These are phyloP conservation scores for Amauroascus niger DNA, from an alignment of 2,329 filamentous ascomycete species.

Conservation along the genomic window DNA sequence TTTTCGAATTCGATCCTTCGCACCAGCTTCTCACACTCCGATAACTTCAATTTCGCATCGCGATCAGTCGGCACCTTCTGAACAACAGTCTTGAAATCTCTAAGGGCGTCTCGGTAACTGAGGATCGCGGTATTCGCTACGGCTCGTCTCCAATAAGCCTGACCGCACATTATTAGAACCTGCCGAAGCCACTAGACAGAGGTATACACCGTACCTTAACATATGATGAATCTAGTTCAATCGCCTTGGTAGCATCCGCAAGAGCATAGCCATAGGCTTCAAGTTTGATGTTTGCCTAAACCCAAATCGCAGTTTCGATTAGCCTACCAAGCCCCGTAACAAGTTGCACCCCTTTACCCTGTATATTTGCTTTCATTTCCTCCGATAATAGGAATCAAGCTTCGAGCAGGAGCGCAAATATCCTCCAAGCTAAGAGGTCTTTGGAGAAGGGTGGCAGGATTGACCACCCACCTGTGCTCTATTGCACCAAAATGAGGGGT, in stretches of 20 bases:
- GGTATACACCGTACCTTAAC: conserved; percentile 56
- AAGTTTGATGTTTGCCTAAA: conserved; percentile 82
- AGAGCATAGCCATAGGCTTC: conserved; percentile 93
- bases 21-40: conserved; percentile 90
- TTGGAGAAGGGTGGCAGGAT: too few species aligned
- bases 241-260: conserved; percentile 77
- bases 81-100: conserved; percentile 85
- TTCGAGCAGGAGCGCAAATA: too few species aligned
- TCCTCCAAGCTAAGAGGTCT: background rate
- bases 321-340: background rate
- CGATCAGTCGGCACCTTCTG: conserved; percentile 80
- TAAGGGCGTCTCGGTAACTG: conserved; percentile 74
- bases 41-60: conserved; percentile 79
- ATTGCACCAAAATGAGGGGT: conserved; percentile 89
- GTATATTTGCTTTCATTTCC: background rate
- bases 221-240: conserved; percentile 78
- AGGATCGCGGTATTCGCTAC: conserved; percentile 86
- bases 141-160: conserved; percentile 92
- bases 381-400: background rate
- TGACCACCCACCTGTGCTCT: conserved; percentile 68
- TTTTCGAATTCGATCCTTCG: conserved; percentile 86
- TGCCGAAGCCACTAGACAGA: background rate
- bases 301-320: background rate
- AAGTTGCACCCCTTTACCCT: background rate
- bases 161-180: conserved; percentile 5